phyloP scores from a whole-genome alignment of 495 filamentous ascomycete species.

The Penicillium parvum region DNA sequence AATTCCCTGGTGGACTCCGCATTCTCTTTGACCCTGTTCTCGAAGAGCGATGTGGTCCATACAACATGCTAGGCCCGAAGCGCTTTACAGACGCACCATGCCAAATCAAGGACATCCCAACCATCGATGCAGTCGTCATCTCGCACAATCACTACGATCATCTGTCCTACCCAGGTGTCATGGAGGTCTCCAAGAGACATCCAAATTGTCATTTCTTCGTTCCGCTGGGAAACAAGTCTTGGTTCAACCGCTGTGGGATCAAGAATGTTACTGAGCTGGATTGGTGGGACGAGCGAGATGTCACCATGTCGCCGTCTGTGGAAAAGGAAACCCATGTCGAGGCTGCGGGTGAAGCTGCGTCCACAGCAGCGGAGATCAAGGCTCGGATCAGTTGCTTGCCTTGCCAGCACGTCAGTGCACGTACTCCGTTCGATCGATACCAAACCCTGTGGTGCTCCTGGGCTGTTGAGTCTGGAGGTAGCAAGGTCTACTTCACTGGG shows the following conservation, averaged over 20 bases:
- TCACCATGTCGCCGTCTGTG: constrained; percentile 52
- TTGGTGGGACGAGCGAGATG: constrained; percentile 87
- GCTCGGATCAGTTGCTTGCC: constrained; percentile 81
- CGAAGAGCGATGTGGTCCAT: constrained; percentile 77
- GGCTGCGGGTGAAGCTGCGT: constrained; percentile 23
- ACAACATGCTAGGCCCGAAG: constrained; percentile 68
- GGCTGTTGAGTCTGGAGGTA: constrained; percentile 67
- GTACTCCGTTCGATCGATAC: constrained; percentile 62
- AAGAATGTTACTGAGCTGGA: constrained; percentile 80
- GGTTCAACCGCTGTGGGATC: constrained; percentile 70
- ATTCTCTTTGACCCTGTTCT: constrained; percentile 97
- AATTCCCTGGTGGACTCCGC: constrained; percentile 82
- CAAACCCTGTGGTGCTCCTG: constrained; percentile 86
- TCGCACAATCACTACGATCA: constrained; percentile 96
- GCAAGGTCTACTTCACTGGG: constrained; percentile 45
- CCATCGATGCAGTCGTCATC: constrained; percentile 85
- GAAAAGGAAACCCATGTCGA: constrained; percentile 19
- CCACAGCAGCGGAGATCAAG: constrained; percentile 47
- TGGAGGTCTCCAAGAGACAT: constrained; percentile 63
- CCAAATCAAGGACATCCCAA: constrained; percentile 71
- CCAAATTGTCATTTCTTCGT: constrained; percentile 87
- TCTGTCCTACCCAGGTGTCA: constrained; percentile 69
- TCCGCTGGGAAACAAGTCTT: constrained; percentile 79
- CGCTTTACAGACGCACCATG: constrained; percentile 79
- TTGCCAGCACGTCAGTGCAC: constrained; percentile 75